phyloP scores from a whole-genome alignment of 306 rosid genomes.

The Gillenia trifoliata region DNA sequence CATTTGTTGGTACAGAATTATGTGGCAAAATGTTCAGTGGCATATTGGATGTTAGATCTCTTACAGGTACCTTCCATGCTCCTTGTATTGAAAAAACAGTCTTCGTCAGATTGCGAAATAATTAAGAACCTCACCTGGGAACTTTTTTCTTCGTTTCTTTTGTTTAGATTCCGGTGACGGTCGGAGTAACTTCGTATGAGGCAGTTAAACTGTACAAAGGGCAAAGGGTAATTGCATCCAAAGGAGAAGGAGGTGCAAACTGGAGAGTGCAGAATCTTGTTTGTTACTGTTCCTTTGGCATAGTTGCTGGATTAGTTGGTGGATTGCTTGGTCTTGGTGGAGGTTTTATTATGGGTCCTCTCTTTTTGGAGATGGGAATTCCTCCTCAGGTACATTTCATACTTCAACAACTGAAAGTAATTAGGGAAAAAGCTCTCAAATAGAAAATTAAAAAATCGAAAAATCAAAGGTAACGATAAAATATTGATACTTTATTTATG shows the following conservation, averaged over 20 bases:
- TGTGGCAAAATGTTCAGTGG: constrained; percentile 35
- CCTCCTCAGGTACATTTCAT: constrained; percentile 58
- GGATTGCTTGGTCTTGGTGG: constrained; percentile 79
- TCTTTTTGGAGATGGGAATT: constrained; percentile 67
- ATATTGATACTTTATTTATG: no score
- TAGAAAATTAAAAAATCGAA: no score
- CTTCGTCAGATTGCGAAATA: not conserved
- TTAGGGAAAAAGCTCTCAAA: no score
- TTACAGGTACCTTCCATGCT: constrained; percentile 36
- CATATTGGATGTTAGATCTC: constrained; percentile 46
- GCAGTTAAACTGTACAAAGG: constrained; percentile 55
- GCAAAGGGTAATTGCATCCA: constrained; percentile 44
- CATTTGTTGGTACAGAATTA: constrained; percentile 31
- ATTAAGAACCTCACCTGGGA: not conserved
- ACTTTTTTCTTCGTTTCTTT: not conserved
- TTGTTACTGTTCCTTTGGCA: constrained; percentile 31
- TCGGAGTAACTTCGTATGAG: constrained; percentile 59
- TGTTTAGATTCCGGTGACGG: constrained; percentile 15
- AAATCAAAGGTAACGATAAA: no score
- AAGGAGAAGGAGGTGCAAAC: constrained; percentile 32
- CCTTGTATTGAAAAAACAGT: not conserved
- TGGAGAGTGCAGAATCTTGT: constrained; percentile 30
- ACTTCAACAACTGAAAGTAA: not conserved
- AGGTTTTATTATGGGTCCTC: constrained; percentile 71
- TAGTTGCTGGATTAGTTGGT: constrained; percentile 62